Evolutionary conservation across 108 stramenopile genomes (phyloP).

Genomic region (Nitzschia palea): DNA sequence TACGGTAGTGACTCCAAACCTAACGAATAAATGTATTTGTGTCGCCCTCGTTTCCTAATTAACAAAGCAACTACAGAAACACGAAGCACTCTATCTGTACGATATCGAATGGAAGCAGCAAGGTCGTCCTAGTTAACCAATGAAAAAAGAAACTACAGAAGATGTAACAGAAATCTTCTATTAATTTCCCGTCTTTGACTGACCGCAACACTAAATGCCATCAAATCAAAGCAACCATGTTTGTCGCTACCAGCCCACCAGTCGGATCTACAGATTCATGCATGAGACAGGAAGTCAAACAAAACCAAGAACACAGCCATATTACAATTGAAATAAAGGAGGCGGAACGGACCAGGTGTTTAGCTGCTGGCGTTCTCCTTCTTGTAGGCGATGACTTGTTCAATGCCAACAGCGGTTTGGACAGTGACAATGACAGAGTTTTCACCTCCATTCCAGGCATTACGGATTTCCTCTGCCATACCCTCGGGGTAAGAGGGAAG

Average conservation of each 20-base stretch:
- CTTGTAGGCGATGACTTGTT: conserved; percentile 90
- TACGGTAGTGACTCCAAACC: conserved; percentile 40
- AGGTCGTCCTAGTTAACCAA: too few relatives aligned
- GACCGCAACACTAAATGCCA: conserved; percentile 21
- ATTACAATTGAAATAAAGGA: not conserved
- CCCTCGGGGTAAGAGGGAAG: conserved; percentile 89
- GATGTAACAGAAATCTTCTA: not conserved
- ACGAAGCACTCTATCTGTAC: too few relatives aligned
- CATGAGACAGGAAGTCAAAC: not conserved
- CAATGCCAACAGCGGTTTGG: conserved; percentile 87
- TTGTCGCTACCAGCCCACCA: too few relatives aligned
- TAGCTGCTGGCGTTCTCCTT: conserved; percentile 51
- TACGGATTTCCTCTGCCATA: conserved; percentile 93
- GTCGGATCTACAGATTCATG: conserved; percentile 1
- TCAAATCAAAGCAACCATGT: conserved; percentile 8
- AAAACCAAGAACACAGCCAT: conserved; percentile 2
- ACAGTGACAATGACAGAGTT: conserved; percentile 84
- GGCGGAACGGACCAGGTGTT: not conserved
- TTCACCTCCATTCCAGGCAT: conserved; percentile 92
- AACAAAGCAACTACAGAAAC: too few relatives aligned
- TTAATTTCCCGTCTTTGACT: conserved; percentile 3
- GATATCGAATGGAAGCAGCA: too few relatives aligned
- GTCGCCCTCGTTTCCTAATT: too few relatives aligned
- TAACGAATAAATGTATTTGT: not conserved
- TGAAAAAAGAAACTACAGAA: too few relatives aligned